Evolutionary conservation across 345 rosid species (phyloP).

Genomic region (Microthlaspi erraticum): DNA sequence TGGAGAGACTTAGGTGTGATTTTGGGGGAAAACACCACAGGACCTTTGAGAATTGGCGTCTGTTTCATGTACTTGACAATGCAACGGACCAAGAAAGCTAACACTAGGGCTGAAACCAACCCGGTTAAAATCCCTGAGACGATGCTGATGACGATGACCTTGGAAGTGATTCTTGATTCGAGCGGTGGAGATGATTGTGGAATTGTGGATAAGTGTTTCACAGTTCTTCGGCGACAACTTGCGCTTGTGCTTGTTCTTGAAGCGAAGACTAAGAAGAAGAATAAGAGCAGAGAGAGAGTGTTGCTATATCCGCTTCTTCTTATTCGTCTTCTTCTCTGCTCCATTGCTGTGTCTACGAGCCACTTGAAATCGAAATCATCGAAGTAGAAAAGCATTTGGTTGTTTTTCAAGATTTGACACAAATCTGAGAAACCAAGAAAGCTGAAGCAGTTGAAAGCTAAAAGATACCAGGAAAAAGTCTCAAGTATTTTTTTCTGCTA

Average conservation of each 20-base stretch:
- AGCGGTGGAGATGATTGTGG: constrained; percentile 48
- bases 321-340: constrained; percentile 49
- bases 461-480: constrained; percentile 26
- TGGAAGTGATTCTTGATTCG: constrained; percentile 52
- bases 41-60: constrained; percentile 92
- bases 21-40: constrained; percentile 85
- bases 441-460: constrained; percentile 39
- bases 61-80: constrained; percentile 64
- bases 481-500: constrained; percentile 18
- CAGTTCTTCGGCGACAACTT: constrained; percentile 58
- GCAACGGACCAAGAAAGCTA: constrained; percentile 62
- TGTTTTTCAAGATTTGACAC: constrained; percentile 25
- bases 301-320: constrained; percentile 39
- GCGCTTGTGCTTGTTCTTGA: constrained; percentile 42
- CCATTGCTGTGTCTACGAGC: constrained; percentile 49
- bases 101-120: constrained; percentile 53
- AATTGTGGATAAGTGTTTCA: constrained; percentile 51
- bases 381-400: constrained; percentile 33
- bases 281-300: constrained; percentile 42
- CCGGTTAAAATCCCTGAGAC: constrained; percentile 68
- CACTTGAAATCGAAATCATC: constrained; percentile 33
- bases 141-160: constrained; percentile 63
- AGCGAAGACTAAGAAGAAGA: constrained; percentile 41
- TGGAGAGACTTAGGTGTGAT: constrained; percentile 72
- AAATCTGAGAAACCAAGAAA: constrained; percentile 39